Evolutionary conservation across 2,329 filamentous ascomycete species (phyloP).

Genomic region (Alternaria conjuncta): DNA sequence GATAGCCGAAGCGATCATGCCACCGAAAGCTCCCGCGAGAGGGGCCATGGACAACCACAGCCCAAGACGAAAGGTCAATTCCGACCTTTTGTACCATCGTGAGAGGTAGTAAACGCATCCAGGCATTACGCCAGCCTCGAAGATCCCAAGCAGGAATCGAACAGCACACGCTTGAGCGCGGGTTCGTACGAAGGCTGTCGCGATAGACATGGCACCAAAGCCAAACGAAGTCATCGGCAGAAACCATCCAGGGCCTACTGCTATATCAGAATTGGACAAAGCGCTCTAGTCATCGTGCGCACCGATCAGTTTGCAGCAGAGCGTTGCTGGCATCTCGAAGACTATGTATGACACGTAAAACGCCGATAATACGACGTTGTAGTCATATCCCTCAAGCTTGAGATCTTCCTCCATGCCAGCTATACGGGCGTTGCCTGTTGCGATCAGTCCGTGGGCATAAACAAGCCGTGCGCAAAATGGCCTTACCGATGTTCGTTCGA

Average conservation of each 20-base stretch:
- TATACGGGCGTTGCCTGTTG: slow-evolving; percentile 68
- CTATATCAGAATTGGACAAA: background rate
- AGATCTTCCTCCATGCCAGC: slow-evolving; percentile 69
- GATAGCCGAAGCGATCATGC: slow-evolving; percentile 65
- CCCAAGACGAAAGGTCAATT: slow-evolving; percentile 68
- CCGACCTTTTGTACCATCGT: slow-evolving; percentile 71
- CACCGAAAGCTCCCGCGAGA: slow-evolving; percentile 71
- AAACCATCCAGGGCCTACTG: slow-evolving; percentile 67
- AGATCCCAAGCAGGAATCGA: slow-evolving; percentile 67
- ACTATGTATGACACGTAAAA: slow-evolving; percentile 76
- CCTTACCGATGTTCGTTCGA: slow-evolving; percentile 69
- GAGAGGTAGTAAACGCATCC: slow-evolving; percentile 75
- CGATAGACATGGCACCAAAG: slow-evolving; percentile 67
- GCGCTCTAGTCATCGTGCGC: background rate
- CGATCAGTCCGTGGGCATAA: background rate
- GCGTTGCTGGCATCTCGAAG: slow-evolving; percentile 71
- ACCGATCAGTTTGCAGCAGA: slow-evolving; percentile 71
- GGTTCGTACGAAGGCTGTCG: slow-evolving; percentile 67
- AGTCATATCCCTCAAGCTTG: slow-evolving; percentile 64
- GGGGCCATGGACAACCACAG: slow-evolving; percentile 72
- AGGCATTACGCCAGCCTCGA: slow-evolving; percentile 73
- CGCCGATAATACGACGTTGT: slow-evolving; percentile 69
- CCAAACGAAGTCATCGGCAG: slow-evolving; percentile 65
- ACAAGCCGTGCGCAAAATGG: background rate
- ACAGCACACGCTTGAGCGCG: slow-evolving; percentile 62